Conservation (phyloP, 768 basidiomycete genomes). For the Suillus clintonianus region DNA sequence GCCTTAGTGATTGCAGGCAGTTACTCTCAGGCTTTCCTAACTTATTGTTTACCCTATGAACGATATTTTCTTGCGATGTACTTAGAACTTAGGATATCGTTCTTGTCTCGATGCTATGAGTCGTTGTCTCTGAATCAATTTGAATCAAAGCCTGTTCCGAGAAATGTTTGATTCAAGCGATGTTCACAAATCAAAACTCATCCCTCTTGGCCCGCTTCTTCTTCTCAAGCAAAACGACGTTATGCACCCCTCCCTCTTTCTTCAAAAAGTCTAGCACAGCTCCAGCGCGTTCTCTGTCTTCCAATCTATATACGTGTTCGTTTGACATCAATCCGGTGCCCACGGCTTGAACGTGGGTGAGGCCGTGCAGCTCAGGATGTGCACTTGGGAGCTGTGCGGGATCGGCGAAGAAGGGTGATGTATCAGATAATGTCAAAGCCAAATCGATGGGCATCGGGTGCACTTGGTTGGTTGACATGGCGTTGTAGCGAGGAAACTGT, state of each 20-base stretch:
- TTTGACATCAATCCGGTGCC: slow-evolving; percentile 2
- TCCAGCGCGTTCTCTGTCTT: background rate
- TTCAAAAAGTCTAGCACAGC: background rate
- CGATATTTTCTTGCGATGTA: background rate
- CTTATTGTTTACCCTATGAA: background rate
- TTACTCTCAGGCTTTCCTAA: background rate
- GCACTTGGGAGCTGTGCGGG: background rate
- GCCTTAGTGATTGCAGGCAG: background rate
- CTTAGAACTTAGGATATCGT: background rate
- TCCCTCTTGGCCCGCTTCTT: background rate
- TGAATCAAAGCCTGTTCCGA: background rate
- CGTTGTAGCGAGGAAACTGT: background rate
- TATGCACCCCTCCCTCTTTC: background rate
- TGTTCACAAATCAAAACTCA: background rate
- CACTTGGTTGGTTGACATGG: background rate
- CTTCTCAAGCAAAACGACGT: background rate
- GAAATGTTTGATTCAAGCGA: background rate
- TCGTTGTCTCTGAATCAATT: background rate
- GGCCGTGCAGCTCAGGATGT: slow-evolving; percentile 1
- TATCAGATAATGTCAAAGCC: background rate
- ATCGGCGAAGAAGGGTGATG: background rate
- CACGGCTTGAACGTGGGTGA: background rate
- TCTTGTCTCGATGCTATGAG: too few relatives aligned
- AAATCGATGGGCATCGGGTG: background rate
- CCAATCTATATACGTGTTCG: background rate